phyloP scores from a whole-genome alignment of 163 green algal genomes.

The Volvox carteri region DNA sequence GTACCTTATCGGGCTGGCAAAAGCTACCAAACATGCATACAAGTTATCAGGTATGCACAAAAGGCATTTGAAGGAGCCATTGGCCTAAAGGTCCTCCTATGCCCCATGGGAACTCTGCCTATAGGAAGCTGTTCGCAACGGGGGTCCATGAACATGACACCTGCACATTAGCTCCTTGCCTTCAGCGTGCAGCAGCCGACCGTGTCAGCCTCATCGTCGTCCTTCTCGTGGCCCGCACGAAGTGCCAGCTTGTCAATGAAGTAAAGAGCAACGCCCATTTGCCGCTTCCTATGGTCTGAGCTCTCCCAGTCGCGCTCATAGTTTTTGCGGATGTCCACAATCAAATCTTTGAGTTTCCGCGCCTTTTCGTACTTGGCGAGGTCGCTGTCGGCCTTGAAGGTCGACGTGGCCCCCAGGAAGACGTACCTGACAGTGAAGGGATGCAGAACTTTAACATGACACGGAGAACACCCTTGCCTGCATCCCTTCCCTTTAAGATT shows the following conservation, averaged over 20 bases:
- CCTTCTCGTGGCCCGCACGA: constrained; percentile 98
- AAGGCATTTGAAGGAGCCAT: no score
- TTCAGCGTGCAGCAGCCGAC: constrained; percentile 99
- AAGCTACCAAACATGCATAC: no score
- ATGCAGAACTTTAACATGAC: no score
- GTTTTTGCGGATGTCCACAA: constrained; percentile 84
- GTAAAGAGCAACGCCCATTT: constrained; percentile 96
- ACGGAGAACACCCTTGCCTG: no score
- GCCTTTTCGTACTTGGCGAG: constrained; percentile 97
- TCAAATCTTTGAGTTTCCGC: constrained; percentile 85
- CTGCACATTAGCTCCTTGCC: constrained; percentile 68
- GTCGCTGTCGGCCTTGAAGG: constrained; percentile 95
- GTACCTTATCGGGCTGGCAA: no score
- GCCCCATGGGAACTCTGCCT: no score
- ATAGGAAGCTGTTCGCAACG: no score
- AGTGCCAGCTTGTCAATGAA: constrained; percentile 99
- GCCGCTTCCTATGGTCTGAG: constrained; percentile 75
- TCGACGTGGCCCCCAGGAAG: constrained; percentile 93
- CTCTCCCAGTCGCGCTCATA: constrained; percentile 83
- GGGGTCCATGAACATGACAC: no score
- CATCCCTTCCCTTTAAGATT: no score
- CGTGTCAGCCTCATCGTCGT: constrained; percentile 99
- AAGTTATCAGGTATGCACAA: no score
- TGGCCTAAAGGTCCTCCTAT: no score
- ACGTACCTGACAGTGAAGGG: constrained; percentile 93